Evolutionary conservation across 1,284 basidiomycete genomes (phyloP), one percentile per base, ranked within the genome.

Genomic region (Boletus austroedulis): DNA sequence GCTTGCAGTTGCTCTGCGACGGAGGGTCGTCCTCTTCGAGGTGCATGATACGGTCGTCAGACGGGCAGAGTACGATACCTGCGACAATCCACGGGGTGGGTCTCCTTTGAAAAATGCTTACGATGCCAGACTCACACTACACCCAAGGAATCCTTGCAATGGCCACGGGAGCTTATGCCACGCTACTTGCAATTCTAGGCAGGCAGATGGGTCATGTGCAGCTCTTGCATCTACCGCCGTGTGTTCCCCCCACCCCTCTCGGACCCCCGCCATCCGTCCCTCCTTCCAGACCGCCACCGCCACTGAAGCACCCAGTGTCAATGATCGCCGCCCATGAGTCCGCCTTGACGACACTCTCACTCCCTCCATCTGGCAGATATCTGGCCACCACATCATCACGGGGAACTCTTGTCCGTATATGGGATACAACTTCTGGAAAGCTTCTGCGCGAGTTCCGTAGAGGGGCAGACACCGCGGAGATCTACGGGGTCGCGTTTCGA

Each of bases 151-250:
- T 97, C 47, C 80, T 95, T 54, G 86, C 92, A 6, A 78, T 98
- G 52, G 89, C 93, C 4, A 91, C 91, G 4, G 85, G 84, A 31
- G 76, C 87, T 17, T 82, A 88, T 56, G 85, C 93, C 24, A 93
- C 92, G 0, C 72, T 98, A 12, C 81, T 98, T 19, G 91, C 86
- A 1, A 90, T 95, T 54, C 92, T 94, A 40, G 95, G 94, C 17
- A 84, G 89, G 40, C 94, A 98, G 73, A 79, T 85, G 53, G 95
- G 95, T 0, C 95, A 98, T 74, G 90, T 97, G 5, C 94, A 96
- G 62, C 79, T 98, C 11, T 80, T 97, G 32, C 90, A 92, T 67
- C 81, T 98, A 12, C 88, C 92, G 0, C 91, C 89, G 0, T 93
- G 92, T 74, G 76, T 80, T 14, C 69, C 69, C n/a, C 66, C 72